Evolutionary conservation across 129 eudicot species (phyloP).

Genomic region (Heracleum sosnowskyi): DNA sequence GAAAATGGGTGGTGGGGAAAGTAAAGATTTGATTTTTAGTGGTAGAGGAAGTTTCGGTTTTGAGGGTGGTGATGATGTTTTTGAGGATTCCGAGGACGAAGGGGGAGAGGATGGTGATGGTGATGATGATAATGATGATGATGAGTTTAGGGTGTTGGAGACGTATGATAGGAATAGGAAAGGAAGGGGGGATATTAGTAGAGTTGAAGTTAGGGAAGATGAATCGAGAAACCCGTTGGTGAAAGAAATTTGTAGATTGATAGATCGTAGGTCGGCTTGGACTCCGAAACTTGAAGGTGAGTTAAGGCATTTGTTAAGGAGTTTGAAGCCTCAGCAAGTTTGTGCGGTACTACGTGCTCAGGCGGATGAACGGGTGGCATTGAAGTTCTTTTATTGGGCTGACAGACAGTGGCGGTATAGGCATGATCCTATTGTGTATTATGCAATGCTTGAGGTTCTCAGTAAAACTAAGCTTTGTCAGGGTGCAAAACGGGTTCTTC

Average conservation of each 20-base stretch:
- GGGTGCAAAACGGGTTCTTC: slow-evolving; percentile 63
- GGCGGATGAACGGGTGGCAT: slow-evolving; percentile 65
- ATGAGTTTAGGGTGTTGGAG: slow-evolving; percentile 33
- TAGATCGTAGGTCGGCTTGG: slow-evolving; percentile 55
- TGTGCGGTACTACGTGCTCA: slow-evolving; percentile 54
- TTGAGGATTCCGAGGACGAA: slow-evolving; percentile 11
- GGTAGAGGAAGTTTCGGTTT: slow-evolving; percentile 6
- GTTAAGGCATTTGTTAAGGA: slow-evolving; percentile 47
- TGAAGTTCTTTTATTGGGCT: slow-evolving; percentile 79
- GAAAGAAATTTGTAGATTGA: slow-evolving; percentile 59
- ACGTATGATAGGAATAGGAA: slow-evolving; percentile 16
- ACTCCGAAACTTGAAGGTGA: slow-evolving; percentile 54
- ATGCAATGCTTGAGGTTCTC: slow-evolving; percentile 64
- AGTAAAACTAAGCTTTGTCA: slow-evolving; percentile 69
- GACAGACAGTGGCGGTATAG: slow-evolving; percentile 79
- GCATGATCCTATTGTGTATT: slow-evolving; percentile 62
- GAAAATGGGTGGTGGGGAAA: slow-evolving; percentile 4
- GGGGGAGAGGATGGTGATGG: slow-evolving; percentile 5
- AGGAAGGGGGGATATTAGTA: slow-evolving; percentile 25
- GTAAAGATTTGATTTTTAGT: neutral
- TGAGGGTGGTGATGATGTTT: neutral
- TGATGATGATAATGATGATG: slow-evolving; percentile 16
- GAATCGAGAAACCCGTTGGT: slow-evolving; percentile 75
- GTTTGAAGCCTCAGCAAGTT: slow-evolving; percentile 61
- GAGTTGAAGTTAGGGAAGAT: slow-evolving; percentile 29